These are phyloP conservation scores for Diplodia seriata DNA, from an alignment of 2,329 filamentous ascomycete species.

Conservation along the genomic window DNA sequence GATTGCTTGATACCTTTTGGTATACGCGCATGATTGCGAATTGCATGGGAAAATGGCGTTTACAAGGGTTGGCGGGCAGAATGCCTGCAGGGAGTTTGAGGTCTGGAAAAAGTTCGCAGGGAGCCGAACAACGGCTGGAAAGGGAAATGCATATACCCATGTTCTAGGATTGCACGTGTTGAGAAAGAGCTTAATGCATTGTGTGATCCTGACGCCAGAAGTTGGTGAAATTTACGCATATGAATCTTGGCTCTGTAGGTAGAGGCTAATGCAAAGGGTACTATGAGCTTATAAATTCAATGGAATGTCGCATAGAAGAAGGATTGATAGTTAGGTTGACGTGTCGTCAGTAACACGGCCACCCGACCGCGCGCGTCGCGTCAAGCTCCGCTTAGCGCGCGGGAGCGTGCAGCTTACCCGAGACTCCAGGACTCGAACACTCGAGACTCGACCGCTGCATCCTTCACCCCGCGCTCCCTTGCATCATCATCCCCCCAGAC, in stretches of 20 bases:
- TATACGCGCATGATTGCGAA: neutral
- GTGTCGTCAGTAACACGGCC: neutral
- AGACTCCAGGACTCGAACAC: neutral
- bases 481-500: neutral
- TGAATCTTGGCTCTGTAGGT: too few relatives aligned
- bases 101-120: slow-evolving; percentile 11
- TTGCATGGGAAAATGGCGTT: slow-evolving; percentile 22
- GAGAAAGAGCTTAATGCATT: neutral
- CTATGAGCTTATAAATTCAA: too few relatives aligned
- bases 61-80: neutral
- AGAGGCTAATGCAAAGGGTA: too few relatives aligned
- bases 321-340: neutral
- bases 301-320: too few relatives aligned
- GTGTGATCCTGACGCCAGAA: too few relatives aligned
- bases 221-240: too few relatives aligned
- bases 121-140: slow-evolving; percentile 12
- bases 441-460: neutral
- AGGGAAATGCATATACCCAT: slow-evolving; percentile 27
- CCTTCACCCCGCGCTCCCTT: neutral
- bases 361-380: slow-evolving; percentile 14
- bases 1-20: slow-evolving; percentile 61
- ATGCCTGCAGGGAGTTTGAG: slow-evolving; percentile 12
- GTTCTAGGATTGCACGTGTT: slow-evolving; percentile 4
- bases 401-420: neutral
- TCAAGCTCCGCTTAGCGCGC: slow-evolving; percentile 18